Base-by-base conservation (phyloP, 768 basidiomycete species). In the Rhodotorula diobovata region DNA sequence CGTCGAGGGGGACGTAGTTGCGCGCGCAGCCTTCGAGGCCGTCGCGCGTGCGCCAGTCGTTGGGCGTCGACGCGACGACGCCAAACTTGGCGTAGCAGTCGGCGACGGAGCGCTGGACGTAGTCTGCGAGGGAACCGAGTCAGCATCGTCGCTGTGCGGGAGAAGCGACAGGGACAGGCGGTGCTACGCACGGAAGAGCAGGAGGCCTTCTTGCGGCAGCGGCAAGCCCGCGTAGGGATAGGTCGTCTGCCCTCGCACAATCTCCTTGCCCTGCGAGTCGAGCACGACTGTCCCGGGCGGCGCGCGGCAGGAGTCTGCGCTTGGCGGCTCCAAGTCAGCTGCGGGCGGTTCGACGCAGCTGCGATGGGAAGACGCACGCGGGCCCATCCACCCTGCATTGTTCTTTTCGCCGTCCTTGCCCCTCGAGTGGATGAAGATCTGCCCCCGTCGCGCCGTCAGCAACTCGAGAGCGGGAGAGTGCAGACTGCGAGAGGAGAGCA, bases 11-110 rank as follows among this genome's bases (percentile, higher is more conserved):
- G 48, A 72, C 45, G 34, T 68, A 72, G 63, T 72, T 72, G 32
- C 71, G 58, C 10, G 71, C 71, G 59, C 71, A 72, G n/a, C 71
- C 71, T 8, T 53, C 54, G 53, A 72, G 58, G 21, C 71, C 71
- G 63, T 72, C 71, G n/a, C 56, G 51, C 11, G 67, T 58, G 11
- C 71, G 63, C 71, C 71, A 72, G 63, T 72, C 71, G 30, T 64
- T 39, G 4, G 67, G 67, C n/a, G 71, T 72, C 30, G 35, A 25
- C 35, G 63, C 35, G 46, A 72, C 54, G 48, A 72, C 71, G 54
- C 54, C 55, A 60, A 57, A 68, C 48, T 72, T 72, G 41, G 30
- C 11, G 59, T 62, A 57, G 60, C 71, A 72, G 48, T 72, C 67
- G 32, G 14, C 23, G 28, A 72, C 46, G 2, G 71, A 72, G 32